A percentile compares a stretch with the other conserved stretches of the same genome.
Evolutionary conservation across 371 early-diverging fungal species (phyloP).

Genomic region (Mortierella sp.): DNA sequence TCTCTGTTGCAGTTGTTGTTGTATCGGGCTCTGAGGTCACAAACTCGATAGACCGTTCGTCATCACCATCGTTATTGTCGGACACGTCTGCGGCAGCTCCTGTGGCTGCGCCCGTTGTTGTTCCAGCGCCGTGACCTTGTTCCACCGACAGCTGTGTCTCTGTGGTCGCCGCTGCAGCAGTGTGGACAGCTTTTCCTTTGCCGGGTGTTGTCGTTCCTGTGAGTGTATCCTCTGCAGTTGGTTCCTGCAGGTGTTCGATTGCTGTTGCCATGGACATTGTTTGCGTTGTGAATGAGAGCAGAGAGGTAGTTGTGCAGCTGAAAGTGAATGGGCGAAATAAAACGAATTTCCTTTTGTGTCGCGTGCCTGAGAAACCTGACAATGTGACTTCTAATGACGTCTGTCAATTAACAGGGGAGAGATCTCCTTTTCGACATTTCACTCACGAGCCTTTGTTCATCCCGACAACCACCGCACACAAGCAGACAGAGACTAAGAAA

Average conservation of each 20-base stretch:
- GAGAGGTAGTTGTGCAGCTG: not conserved
- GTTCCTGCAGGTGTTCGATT: not conserved
- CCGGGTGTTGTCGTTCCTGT: not conserved
- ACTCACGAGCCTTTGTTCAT: not conserved
- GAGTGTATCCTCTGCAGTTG: not conserved
- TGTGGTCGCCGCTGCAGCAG: not conserved
- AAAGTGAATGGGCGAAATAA: not conserved
- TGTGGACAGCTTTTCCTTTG: not conserved
- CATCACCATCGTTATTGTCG: not conserved
- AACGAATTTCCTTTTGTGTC: not conserved
- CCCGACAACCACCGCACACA: conserved; percentile 8
- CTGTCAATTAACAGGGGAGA: not conserved
- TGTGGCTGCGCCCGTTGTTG: not conserved
- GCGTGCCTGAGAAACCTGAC: not conserved
- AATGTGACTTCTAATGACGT: conserved; percentile 5
- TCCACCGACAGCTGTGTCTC: not conserved
- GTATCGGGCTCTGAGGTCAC: not conserved
- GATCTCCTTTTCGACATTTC: not conserved
- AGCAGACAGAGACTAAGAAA: not conserved
- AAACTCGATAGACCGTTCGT: not conserved
- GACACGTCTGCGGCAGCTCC: not conserved
- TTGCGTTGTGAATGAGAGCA: not conserved
- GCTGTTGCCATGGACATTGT: not conserved
- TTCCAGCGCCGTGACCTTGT: not conserved
- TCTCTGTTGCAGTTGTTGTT: not conserved